phyloP scores from a whole-genome alignment of 2,329 filamentous ascomycete species.

The Diaporthe eres region DNA sequence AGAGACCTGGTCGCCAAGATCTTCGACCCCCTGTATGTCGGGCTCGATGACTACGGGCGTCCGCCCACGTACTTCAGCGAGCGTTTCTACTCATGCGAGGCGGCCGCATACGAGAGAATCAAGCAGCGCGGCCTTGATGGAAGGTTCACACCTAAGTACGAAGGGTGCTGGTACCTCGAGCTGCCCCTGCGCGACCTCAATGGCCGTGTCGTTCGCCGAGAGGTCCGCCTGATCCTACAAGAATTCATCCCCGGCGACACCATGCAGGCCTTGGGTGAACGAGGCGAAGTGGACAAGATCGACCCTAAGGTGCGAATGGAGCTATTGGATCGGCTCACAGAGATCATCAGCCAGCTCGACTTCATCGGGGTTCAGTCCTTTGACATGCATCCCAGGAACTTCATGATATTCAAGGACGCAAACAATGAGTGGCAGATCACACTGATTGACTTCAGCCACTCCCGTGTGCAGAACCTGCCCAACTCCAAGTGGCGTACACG shows the following conservation, averaged over 20 bases:
- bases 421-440: background rate
- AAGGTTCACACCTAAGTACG: background rate
- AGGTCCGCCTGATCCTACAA: slow-evolving; percentile 13
- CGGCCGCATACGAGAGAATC: slow-evolving; percentile 4
- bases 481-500: background rate
- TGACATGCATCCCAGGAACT: background rate
- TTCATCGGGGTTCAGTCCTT: background rate
- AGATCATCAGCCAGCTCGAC: background rate
- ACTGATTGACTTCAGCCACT: slow-evolving; percentile 5
- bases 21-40: slow-evolving; percentile 9
- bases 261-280: background rate
- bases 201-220: background rate
- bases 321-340: background rate
- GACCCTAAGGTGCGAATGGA: background rate
- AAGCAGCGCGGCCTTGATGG: background rate
- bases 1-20: background rate
- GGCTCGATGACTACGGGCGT: background rate
- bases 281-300: background rate
- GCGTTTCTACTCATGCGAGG: slow-evolving; percentile 5
- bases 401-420: background rate
- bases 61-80: slow-evolving; percentile 3
- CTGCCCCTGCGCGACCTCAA: background rate
- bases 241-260: background rate
- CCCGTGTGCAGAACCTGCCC: background rate
- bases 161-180: background rate